Evolutionary conservation across 2,329 filamentous ascomycete genomes (phyloP).

Genomic region (Ophioceras dolichostomum): DNA sequence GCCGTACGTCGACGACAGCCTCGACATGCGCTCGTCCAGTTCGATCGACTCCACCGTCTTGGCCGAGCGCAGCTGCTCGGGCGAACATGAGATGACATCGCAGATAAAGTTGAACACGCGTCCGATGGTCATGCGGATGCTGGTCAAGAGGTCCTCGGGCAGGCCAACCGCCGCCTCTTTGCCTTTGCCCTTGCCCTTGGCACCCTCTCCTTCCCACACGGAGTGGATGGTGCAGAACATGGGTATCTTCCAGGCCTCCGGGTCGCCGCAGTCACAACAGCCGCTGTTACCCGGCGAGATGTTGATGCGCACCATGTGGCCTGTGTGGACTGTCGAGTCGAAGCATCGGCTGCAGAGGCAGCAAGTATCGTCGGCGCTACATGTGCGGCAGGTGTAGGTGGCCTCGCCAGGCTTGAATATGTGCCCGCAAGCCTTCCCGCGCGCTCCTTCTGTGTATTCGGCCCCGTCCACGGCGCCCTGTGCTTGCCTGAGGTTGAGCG

Average conservation of each 20-base stretch:
- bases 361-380: constrained; percentile 88
- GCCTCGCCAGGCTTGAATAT: constrained; percentile 94
- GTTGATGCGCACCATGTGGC: constrained; percentile 78
- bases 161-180: constrained; percentile 40
- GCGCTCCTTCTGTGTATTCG: constrained; percentile 84
- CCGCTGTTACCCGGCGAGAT: constrained; percentile 13
- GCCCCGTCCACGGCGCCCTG: constrained; percentile 90
- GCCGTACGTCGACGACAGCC: constrained; percentile 66
- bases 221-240: constrained; percentile 93
- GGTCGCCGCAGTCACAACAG: constrained; percentile 89
- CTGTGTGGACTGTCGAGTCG: constrained; percentile 87
- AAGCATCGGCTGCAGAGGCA: constrained; percentile 91
- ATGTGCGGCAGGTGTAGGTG: constrained; percentile 89
- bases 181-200: constrained; percentile 50
- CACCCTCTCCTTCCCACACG: constrained; percentile 31
- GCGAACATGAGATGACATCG: constrained; percentile 95
- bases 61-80: constrained; percentile 78
- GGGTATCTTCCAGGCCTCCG: constrained; percentile 83
- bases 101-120: constrained; percentile 88
- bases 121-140: constrained; percentile 76
- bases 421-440: constrained; percentile 90
- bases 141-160: constrained; percentile 62
- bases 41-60: constrained; percentile 75
- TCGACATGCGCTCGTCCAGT: constrained; percentile 69
- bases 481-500: constrained; percentile 70